Evolutionary conservation across 441 rosid genomes (phyloP).

Genomic region (Gossypium schwendimanii): DNA sequence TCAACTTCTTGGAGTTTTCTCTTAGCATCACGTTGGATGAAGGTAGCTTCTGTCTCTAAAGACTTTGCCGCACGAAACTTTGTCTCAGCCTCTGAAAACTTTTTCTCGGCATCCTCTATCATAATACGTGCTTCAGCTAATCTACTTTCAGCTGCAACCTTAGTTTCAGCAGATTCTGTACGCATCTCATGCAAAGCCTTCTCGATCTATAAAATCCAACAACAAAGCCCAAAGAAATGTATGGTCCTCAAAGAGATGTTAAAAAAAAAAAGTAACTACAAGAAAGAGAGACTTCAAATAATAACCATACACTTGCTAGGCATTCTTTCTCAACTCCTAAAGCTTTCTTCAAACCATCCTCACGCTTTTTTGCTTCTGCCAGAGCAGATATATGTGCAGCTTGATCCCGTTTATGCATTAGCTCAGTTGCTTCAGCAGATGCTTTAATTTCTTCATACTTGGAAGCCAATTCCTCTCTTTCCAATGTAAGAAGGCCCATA

Average conservation of each 20-base stretch:
- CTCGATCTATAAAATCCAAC: conserved; percentile 56
- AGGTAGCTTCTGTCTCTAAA: conserved; percentile 61
- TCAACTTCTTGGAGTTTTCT: conserved; percentile 78
- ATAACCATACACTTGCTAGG: conserved; percentile 61
- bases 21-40: conserved; percentile 64
- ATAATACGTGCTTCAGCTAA: conserved; percentile 56
- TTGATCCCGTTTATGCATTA: conserved; percentile 46
- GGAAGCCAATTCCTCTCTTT: conserved; percentile 51
- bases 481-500: conserved; percentile 85
- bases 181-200: conserved; percentile 94
- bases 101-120: conserved; percentile 69
- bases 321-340: conserved; percentile 80
- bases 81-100: conserved; percentile 50
- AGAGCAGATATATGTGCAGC: conserved; percentile 59
- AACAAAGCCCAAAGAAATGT: conserved; percentile 7
- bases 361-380: conserved; percentile 69
- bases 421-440: conserved; percentile 57
- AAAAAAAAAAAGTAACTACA: conserved; percentile 1
- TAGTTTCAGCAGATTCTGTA: conserved; percentile 78
- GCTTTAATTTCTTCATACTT: conserved; percentile 60
- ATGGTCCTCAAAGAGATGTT: background rate
- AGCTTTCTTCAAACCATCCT: conserved; percentile 77
- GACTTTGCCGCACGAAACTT: conserved; percentile 62
- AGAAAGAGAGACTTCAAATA: conserved; percentile 4
- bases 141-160: conserved; percentile 69